A percentile compares a stretch with the other conserved stretches of the same genome.
These are phyloP conservation scores for Prunus mume DNA, from an alignment of 306 rosid species.

Conservation along the genomic window DNA sequence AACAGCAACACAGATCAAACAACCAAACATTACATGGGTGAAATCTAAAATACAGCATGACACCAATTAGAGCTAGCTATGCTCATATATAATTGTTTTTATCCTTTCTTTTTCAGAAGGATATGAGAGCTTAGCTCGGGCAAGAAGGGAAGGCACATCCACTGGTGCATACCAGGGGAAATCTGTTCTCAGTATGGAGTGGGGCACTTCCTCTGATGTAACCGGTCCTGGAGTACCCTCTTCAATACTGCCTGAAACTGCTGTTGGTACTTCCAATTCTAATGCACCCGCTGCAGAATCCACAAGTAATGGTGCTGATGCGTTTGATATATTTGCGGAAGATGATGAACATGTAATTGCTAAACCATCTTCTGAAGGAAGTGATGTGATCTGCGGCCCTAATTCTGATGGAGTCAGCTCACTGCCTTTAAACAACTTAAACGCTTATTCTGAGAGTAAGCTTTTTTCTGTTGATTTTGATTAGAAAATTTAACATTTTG, in stretches of 20 bases:
- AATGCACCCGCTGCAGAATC: background rate
- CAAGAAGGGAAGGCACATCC: slow-evolving; percentile 48
- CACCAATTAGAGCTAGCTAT: background rate
- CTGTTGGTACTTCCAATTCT: background rate
- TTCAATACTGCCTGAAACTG: background rate
- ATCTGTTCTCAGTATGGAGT: slow-evolving; percentile 34
- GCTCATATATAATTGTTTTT: background rate
- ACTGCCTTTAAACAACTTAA: slow-evolving; percentile 22
- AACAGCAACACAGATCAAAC: background rate
- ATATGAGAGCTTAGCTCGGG: slow-evolving; percentile 64
- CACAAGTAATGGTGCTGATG: background rate
- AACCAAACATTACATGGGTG: background rate
- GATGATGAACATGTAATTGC: slow-evolving; percentile 26
- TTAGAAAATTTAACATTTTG: background rate
- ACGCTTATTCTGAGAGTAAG: slow-evolving; percentile 45
- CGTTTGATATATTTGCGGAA: slow-evolving; percentile 15
- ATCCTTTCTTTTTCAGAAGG: slow-evolving; percentile 57
- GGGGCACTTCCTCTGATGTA: slow-evolving; percentile 35
- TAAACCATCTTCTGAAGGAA: slow-evolving; percentile 49
- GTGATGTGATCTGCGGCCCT: slow-evolving; percentile 36
- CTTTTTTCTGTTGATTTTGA: background rate
- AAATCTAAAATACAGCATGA: background rate
- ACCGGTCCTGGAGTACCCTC: slow-evolving; percentile 39
- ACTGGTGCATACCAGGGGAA: slow-evolving; percentile 33
- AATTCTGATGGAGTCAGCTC: slow-evolving; percentile 15